Base-by-base conservation (phyloP, 768 basidiomycete genomes). In the Leccinum variicolor region DNA sequence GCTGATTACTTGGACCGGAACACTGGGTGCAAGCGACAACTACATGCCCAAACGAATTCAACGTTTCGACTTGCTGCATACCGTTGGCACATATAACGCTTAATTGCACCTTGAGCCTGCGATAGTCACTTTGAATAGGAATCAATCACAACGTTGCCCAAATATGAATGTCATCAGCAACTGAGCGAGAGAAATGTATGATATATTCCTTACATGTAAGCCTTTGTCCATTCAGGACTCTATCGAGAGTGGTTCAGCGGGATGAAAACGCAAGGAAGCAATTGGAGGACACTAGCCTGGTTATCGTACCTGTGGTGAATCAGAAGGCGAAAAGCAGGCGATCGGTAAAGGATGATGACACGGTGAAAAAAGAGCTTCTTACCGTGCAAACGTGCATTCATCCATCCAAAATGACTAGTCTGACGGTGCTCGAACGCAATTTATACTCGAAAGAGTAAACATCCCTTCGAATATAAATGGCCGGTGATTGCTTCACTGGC, bases 21-120 rank as follows among this genome's bases (percentile, higher is more conserved):
- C 53, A 13, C 28, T 59, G 51, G 33, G 28, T 25, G n/a, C 46
- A 53, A 53, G 56, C 39, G 7, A 45, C 41, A 28, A 58, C 50
- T 3, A 59, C 26, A 21, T 52, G 15, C 5, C 47, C 52, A 31
- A 55, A 28, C 14, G 33, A 55, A 46, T 28, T 46, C 21, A 54
- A 50, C 23, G 41, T 10, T 13, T 56, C 52, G 25, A 66, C 41
- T 53, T 75, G 73, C 8, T 72, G 70, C 7, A 26, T 52, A 9
- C 46, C 17, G 25, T 59, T 54, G 53, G 70, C 74, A 23, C 79
- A 78, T 55, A 89, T 83, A 3, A 79, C 78, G 9, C 78, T 75
- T 14, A 91, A 86, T 21, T 78, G 77, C 62, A 87, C 89, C 71
- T 92, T 91, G n/a, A 92, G 80, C 13, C 81, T 82, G 3, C 84